Evolutionary conservation across 257 asterid genomes (phyloP), one percentile per base, ranked within the genome.

Genomic region (Coffea canephora): DNA sequence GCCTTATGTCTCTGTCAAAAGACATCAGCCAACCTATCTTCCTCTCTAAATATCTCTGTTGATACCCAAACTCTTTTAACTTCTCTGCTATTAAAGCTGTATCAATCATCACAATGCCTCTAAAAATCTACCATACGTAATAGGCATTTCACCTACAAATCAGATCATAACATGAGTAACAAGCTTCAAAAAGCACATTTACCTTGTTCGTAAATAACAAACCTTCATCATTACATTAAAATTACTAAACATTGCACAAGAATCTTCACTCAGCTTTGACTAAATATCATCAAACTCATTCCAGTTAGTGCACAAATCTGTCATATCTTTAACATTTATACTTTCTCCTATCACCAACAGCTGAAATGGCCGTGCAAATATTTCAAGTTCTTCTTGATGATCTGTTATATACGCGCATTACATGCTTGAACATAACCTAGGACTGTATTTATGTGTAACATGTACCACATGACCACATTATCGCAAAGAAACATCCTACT

Each of bases 1-100:
- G 97, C 90, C 86, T 91, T 71, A 79, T 88, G 77, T 81, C 89
- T 68, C 88, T 87, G 89, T 90, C 93, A 85, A 93, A 89, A 89
- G 98, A 92, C 99, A 95, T 95, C 88, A 86, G 90, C 85, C 66
- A 78, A 74, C 80, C 74, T 50, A 74, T 79, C 82, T 66, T 80
- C 76, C 66, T 80, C 82, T 18, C 57, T 49, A 78, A 43, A 57
- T 11, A 19, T 15, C 45, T 61, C 25, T 43, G 55, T 57, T 54
- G 50, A 54, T 34, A 41, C 59, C 82, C 65, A 41, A 69, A 54
- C 25, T 70, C 70, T 57, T 74, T 69, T 39, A 23, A 57, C 36
- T 49, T 66, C 55, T 69, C 79, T 48, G 69, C 72, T 67, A 48
- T 49, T 19, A 36, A 52, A 59, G 75, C 57, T 73, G 64, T 36